phyloP scores from a whole-genome alignment of 352 stramenopile species.

The Phytophthora vignae region DNA sequence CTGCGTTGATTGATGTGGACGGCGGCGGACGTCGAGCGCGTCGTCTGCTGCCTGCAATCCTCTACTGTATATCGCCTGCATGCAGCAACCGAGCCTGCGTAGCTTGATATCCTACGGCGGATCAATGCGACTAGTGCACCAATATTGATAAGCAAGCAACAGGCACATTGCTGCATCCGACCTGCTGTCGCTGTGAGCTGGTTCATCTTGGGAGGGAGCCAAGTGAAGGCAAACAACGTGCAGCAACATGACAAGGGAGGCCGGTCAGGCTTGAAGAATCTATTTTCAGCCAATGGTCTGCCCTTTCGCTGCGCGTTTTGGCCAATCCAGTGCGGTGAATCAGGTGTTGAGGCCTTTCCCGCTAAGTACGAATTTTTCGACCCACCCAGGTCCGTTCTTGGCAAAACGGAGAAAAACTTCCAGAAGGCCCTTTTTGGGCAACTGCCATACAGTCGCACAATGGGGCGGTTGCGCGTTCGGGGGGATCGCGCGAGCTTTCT shows the following conservation, averaged over 20 bases:
- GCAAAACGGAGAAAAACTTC: conserved; percentile 52
- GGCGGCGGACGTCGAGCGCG: background rate
- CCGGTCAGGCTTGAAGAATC: background rate
- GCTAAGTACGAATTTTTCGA: conserved; percentile 32
- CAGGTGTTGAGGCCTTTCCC: background rate
- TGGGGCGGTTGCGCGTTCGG: conserved; percentile 18
- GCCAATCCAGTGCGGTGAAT: conserved; percentile 21
- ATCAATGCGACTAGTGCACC: background rate
- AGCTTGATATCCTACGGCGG: background rate
- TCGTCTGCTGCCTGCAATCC: conserved; percentile 3
- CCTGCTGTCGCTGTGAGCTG: background rate
- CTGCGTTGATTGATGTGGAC: background rate
- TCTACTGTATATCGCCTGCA: background rate
- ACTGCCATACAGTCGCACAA: conserved; percentile 17
- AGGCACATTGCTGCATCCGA: background rate
- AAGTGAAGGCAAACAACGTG: background rate
- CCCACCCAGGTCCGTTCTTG: conserved; percentile 10
- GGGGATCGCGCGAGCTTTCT: conserved; percentile 31
- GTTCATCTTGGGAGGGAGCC: background rate
- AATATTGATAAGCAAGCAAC: background rate
- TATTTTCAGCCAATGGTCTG: conserved; percentile 18
- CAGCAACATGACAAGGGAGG: background rate
- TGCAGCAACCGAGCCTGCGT: background rate
- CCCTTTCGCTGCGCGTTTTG: conserved; percentile 7
- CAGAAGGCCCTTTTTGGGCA: conserved; percentile 41